phyloP scores from a whole-genome alignment of 495 filamentous ascomycete species.

The Aspergillus asperescens region DNA sequence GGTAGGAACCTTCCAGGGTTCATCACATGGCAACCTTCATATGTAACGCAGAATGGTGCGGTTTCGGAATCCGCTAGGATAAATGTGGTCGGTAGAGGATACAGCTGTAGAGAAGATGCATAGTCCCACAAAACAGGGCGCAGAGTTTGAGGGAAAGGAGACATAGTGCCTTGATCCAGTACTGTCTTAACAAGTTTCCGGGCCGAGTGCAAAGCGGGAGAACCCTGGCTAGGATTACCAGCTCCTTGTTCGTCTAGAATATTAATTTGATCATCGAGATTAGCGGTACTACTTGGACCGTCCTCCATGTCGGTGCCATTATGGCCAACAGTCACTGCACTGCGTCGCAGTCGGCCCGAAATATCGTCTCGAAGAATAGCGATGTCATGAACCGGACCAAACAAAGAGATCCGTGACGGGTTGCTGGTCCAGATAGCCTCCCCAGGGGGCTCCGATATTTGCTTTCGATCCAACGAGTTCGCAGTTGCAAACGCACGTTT shows the following conservation, averaged over 20 bases:
- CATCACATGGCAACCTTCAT: constrained; percentile 93
- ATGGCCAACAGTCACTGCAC: constrained; percentile 53
- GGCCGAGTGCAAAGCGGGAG: constrained; percentile 54
- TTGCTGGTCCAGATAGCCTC: constrained; percentile 86
- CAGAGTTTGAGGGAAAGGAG: constrained; percentile 70
- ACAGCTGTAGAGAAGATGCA: constrained; percentile 65
- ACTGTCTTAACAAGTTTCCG: constrained; percentile 85
- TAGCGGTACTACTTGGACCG: constrained; percentile 10
- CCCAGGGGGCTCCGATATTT: constrained; percentile 46
- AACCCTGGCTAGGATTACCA: constrained; percentile 23
- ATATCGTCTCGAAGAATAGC: constrained; percentile 83
- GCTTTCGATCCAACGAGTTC: constrained; percentile 49
- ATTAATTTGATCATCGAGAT: constrained; percentile 10
- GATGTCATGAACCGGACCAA: constrained; percentile 81
- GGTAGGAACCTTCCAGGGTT: constrained; percentile 79
- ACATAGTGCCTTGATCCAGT: constrained; percentile 84
- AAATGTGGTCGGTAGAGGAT: constrained; percentile 79
- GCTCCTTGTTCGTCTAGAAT: constrained; percentile 16
- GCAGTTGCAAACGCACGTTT: constrained; percentile 72
- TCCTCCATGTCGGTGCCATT: constrained; percentile 24
- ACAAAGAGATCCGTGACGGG: constrained; percentile 71
- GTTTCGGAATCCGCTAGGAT: constrained; percentile 77
- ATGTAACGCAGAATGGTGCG: constrained; percentile 76
- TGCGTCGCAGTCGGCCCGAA: constrained; percentile 66
- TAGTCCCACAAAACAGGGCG: constrained; percentile 89